phyloP scores from a whole-genome alignment of 306 rosid genomes.

The Ammopiptanthus mongolicus region DNA sequence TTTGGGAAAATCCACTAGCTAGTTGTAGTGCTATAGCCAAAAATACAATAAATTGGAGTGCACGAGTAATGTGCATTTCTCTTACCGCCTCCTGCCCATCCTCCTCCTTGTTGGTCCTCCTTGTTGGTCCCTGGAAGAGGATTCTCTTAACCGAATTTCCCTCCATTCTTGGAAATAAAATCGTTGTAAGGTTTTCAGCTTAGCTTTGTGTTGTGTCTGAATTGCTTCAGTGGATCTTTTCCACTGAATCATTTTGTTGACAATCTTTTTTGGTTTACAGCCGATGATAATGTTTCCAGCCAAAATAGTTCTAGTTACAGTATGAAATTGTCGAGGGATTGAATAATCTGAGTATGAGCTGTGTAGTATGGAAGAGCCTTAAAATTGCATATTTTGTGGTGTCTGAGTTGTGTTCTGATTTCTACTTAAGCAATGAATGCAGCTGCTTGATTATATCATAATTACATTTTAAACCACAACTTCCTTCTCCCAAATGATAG shows the following conservation, averaged over 20 bases:
- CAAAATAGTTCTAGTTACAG: neutral
- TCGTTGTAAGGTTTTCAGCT: slow-evolving; percentile 3
- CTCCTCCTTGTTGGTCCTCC: neutral
- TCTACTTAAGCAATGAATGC: neutral
- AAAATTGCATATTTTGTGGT: slow-evolving; percentile 6
- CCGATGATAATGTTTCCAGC: neutral
- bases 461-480: neutral
- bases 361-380: slow-evolving; percentile 3
- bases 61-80: slow-evolving; percentile 22
- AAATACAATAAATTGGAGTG: slow-evolving; percentile 25
- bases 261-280: neutral
- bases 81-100: neutral
- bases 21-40: slow-evolving; percentile 27
- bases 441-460: neutral
- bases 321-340: neutral
- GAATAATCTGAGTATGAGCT: neutral
- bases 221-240: neutral
- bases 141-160: neutral
- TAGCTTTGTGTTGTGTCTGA: slow-evolving; percentile 7
- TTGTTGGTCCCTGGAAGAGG: slow-evolving; percentile 1
- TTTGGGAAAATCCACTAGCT: slow-evolving; percentile 27
- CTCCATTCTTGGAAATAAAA: slow-evolving; percentile 27
- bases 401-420: neutral
- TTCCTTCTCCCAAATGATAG: neutral
- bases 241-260: neutral